phyloP scores from a whole-genome alignment of 208 protist species.

The Spongospora subterranea region DNA sequence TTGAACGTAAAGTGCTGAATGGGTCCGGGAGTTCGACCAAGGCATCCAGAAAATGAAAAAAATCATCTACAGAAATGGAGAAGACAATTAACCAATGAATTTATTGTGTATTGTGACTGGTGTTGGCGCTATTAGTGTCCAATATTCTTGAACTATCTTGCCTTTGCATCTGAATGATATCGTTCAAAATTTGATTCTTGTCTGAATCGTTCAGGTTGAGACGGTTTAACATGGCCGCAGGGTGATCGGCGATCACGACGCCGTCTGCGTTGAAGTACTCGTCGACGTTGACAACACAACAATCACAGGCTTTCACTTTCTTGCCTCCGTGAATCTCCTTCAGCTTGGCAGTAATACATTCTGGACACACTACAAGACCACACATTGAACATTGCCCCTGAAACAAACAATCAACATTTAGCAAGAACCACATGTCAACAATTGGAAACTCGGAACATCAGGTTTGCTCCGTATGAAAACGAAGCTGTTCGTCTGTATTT shows the following conservation, averaged over 20 bases:
- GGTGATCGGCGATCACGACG: neutral
- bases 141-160: neutral
- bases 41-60: too few species aligned
- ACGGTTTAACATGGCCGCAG: slow-evolving; percentile 36
- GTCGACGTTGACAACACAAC: slow-evolving; percentile 26
- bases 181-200: slow-evolving; percentile 45
- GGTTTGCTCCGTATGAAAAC: too few species aligned
- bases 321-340: neutral
- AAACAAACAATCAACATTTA: neutral
- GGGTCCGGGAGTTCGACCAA: too few species aligned
- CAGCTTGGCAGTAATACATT: neutral
- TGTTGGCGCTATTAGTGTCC: too few species aligned
- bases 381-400: neutral
- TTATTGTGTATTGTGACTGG: too few species aligned
- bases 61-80: too few species aligned
- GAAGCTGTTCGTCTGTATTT: too few species aligned
- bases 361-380: neutral
- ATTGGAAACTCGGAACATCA: too few species aligned
- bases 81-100: too few species aligned
- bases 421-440: neutral
- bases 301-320: slow-evolving; percentile 41
- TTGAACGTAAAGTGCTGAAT: too few species aligned
- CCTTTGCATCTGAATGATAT: slow-evolving; percentile 41
- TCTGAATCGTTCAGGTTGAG: slow-evolving; percentile 26
- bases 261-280: slow-evolving; percentile 30